Evolutionary conservation across 352 stramenopile species (phyloP).

Genomic region (Halophytophthora batemanensis): DNA sequence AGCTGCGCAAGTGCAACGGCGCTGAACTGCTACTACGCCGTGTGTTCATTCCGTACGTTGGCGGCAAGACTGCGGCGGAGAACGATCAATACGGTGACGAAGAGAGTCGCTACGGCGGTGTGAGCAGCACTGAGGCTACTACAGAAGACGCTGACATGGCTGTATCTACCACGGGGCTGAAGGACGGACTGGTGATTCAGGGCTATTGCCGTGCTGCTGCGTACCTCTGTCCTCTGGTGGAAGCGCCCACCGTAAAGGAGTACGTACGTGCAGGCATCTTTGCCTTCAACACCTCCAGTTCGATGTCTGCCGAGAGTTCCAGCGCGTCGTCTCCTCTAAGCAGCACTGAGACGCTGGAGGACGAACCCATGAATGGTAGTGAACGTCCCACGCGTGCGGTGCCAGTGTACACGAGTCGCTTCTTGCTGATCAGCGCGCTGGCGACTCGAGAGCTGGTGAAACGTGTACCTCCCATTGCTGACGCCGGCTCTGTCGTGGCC

Average conservation of each 20-base stretch:
- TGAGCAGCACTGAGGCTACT: slow-evolving; percentile 4
- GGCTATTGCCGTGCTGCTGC: slow-evolving; percentile 71
- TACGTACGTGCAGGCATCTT: slow-evolving; percentile 80
- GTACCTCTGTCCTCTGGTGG: slow-evolving; percentile 64
- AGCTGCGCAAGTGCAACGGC: slow-evolving; percentile 64
- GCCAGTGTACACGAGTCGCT: slow-evolving; percentile 51
- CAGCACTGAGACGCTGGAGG: slow-evolving; percentile 12
- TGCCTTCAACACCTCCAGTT: slow-evolving; percentile 29
- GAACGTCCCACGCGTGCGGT: slow-evolving; percentile 2
- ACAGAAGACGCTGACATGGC: slow-evolving; percentile 6
- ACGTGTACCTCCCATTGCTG: slow-evolving; percentile 51
- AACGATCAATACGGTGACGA: slow-evolving; percentile 75
- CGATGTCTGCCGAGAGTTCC: slow-evolving; percentile 3
- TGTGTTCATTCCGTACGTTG: slow-evolving; percentile 61
- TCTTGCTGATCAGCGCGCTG: slow-evolving; percentile 66
- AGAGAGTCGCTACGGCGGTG: slow-evolving; percentile 45
- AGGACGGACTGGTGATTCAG: slow-evolving; percentile 63
- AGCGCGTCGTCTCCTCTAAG: slow-evolving; percentile 9
- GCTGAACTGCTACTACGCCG: slow-evolving; percentile 50
- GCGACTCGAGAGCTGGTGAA: slow-evolving; percentile 65
- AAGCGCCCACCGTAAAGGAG: slow-evolving; percentile 33
- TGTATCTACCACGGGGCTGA: slow-evolving; percentile 26
- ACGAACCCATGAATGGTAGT: slow-evolving; percentile 1
- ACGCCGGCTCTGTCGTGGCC: slow-evolving; percentile 28
- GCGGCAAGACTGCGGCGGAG: slow-evolving; percentile 50